These are phyloP conservation scores for Salix purpurea DNA, from an alignment of 345 rosid species.

Conservation along the genomic window DNA sequence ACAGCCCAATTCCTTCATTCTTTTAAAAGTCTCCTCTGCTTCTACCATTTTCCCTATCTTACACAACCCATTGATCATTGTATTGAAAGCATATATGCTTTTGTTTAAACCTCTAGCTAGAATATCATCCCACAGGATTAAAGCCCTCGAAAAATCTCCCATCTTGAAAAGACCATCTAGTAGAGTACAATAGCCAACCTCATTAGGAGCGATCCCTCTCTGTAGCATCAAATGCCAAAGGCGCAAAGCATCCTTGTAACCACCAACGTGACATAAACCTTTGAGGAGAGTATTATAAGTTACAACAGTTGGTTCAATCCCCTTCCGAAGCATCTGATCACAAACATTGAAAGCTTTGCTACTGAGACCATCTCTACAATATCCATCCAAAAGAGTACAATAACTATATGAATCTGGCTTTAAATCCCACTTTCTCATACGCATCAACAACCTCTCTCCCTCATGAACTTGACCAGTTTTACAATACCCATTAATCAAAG, in stretches of 20 bases:
- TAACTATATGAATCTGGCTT: conserved; percentile 68
- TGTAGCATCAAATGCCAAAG: conserved; percentile 64
- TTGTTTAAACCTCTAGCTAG: conserved; percentile 57
- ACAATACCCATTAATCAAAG: conserved; percentile 75
- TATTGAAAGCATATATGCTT: conserved; percentile 53
- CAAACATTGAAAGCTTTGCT: conserved; percentile 60
- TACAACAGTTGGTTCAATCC: conserved; percentile 44
- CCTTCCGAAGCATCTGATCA: conserved; percentile 45
- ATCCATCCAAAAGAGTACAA: conserved; percentile 73
- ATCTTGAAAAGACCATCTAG: conserved; percentile 68
- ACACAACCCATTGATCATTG: conserved; percentile 70
- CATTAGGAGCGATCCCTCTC: conserved; percentile 48
- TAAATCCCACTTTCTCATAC: conserved; percentile 54
- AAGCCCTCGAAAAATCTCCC: conserved; percentile 56
- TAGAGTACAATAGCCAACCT: conserved; percentile 58
- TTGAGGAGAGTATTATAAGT: conserved; percentile 81
- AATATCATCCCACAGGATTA: conserved; percentile 60
- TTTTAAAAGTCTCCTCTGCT: conserved; percentile 58
- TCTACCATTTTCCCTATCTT: conserved; percentile 59
- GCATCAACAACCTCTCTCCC: conserved; percentile 40
- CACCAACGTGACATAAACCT: conserved; percentile 54
- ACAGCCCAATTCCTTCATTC: conserved; percentile 55
- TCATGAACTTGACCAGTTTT: conserved; percentile 47
- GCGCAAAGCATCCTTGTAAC: conserved; percentile 48
- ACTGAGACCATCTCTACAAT: conserved; percentile 49